These are phyloP conservation scores for Aethionema arabicum DNA, from an alignment of 345 rosid genomes.

Conservation along the genomic window DNA sequence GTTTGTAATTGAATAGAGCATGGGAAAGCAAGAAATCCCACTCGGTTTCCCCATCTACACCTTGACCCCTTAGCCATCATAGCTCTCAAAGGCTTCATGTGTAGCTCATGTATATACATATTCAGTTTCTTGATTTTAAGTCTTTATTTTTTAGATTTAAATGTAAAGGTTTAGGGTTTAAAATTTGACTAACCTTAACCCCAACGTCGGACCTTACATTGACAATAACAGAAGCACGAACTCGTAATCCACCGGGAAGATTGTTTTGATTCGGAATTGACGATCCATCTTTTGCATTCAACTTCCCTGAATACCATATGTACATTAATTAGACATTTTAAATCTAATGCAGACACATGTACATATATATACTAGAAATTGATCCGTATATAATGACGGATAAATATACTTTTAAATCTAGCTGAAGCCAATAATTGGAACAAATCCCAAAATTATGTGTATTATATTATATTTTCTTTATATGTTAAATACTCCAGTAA, in stretches of 20 bases:
- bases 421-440: too few relatives aligned
- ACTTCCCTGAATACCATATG: too few relatives aligned
- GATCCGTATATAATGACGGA: too few relatives aligned
- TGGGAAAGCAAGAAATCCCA: conserved; percentile 44
- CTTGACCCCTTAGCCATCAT: conserved; percentile 41
- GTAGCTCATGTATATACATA: neutral
- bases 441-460: too few relatives aligned
- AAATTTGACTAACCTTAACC: conserved; percentile 44
- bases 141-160: neutral
- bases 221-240: conserved; percentile 47
- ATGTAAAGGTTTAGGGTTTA: neutral
- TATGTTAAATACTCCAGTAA: too few relatives aligned
- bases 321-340: too few relatives aligned
- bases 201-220: conserved; percentile 54
- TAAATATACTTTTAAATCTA: too few relatives aligned
- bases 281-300: conserved; percentile 7
- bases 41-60: conserved; percentile 45
- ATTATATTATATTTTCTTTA: too few relatives aligned
- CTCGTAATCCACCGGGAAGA: conserved; percentile 40
- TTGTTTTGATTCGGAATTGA: conserved; percentile 12
- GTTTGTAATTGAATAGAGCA: conserved; percentile 32
- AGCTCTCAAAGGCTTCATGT: conserved; percentile 35
- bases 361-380: too few relatives aligned
- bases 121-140: neutral
- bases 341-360: too few relatives aligned